Evolutionary conservation across 2,329 filamentous ascomycete genomes (phyloP).

Genomic region (Reticulascus tulasneorum): DNA sequence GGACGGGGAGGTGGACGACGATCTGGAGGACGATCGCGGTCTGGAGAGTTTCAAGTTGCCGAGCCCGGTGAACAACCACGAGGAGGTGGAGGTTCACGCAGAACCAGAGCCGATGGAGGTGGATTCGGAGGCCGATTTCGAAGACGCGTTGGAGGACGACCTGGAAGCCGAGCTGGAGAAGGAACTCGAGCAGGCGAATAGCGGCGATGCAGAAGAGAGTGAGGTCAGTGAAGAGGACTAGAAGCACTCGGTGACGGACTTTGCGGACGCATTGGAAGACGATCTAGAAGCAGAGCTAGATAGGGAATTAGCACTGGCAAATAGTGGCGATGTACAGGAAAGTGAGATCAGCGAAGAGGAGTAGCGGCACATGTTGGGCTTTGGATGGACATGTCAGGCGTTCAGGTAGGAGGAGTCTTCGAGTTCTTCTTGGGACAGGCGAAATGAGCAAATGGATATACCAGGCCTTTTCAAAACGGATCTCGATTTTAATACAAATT

Average conservation of each 20-base stretch:
- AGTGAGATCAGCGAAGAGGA: too few relatives aligned
- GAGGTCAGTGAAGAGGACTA: constrained; percentile 65
- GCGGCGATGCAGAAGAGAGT: constrained; percentile 54
- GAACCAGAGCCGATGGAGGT: constrained; percentile 23
- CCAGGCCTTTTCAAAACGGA: neutral
- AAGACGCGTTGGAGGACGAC: constrained; percentile 44
- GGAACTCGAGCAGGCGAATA: constrained; percentile 36
- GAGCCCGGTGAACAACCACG: constrained; percentile 44
- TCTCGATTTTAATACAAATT: neutral
- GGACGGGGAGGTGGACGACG: constrained; percentile 44
- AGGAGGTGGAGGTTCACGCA: constrained; percentile 13
- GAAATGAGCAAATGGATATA: too few relatives aligned
- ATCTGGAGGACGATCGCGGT: constrained; percentile 39
- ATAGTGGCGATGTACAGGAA: too few relatives aligned
- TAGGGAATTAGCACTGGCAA: too few relatives aligned
- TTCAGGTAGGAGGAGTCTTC: too few relatives aligned
- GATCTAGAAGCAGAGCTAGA: too few relatives aligned
- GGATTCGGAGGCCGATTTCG: constrained; percentile 23
- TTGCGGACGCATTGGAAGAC: too few relatives aligned
- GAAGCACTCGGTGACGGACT: too few relatives aligned
- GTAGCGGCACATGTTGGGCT: too few relatives aligned
- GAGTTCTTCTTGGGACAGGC: too few relatives aligned
- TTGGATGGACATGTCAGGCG: too few relatives aligned
- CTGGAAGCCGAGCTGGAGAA: constrained; percentile 56
- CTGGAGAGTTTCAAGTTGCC: constrained; percentile 44